Conservation (phyloP, 768 basidiomycete genomes). For the Filobasidium floriforme region DNA sequence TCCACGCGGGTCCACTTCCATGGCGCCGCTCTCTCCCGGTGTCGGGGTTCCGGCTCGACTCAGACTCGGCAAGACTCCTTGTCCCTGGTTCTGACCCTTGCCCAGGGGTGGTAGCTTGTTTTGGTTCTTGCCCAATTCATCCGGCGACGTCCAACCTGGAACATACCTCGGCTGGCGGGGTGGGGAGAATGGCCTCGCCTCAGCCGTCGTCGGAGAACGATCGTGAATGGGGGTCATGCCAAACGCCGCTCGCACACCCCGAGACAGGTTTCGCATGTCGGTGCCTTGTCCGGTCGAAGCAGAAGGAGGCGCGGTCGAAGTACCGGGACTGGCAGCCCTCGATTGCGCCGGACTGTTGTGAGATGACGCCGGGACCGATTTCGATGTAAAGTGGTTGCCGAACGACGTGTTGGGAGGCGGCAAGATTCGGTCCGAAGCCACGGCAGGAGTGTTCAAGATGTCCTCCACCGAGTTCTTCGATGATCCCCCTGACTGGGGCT, state of each 20-base stretch:
- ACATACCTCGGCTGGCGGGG: constrained; percentile 20
- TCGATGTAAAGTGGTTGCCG: constrained; percentile 26
- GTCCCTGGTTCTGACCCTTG: constrained; percentile 11
- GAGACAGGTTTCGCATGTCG: constrained; percentile 62
- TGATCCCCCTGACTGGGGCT: neutral
- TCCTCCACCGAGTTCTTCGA: constrained; percentile 42
- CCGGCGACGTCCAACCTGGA: constrained; percentile 26
- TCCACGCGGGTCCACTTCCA: constrained; percentile 38
- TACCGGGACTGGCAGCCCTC: constrained; percentile 35
- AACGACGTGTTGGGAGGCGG: constrained; percentile 38
- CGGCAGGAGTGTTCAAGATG: constrained; percentile 41
- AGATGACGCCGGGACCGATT: constrained; percentile 37
- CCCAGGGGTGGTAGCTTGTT: constrained; percentile 35
- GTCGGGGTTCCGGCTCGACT: constrained; percentile 26
- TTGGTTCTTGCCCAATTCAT: constrained; percentile 7
- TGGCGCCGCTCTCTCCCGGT: constrained; percentile 16
- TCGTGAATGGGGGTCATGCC: constrained; percentile 77
- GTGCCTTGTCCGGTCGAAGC: constrained; percentile 28
- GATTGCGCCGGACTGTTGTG: constrained; percentile 38
- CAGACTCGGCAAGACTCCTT: constrained; percentile 34
- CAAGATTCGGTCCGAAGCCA: constrained; percentile 39
- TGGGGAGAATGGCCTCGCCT: constrained; percentile 17
- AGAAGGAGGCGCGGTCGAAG: constrained; percentile 15
- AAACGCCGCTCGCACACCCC: constrained; percentile 77
- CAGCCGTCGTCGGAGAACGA: constrained; percentile 11